These are phyloP conservation scores for Chaetoscypha palmicola DNA, from an alignment of 2,329 filamentous ascomycete species.

Conservation along the genomic window DNA sequence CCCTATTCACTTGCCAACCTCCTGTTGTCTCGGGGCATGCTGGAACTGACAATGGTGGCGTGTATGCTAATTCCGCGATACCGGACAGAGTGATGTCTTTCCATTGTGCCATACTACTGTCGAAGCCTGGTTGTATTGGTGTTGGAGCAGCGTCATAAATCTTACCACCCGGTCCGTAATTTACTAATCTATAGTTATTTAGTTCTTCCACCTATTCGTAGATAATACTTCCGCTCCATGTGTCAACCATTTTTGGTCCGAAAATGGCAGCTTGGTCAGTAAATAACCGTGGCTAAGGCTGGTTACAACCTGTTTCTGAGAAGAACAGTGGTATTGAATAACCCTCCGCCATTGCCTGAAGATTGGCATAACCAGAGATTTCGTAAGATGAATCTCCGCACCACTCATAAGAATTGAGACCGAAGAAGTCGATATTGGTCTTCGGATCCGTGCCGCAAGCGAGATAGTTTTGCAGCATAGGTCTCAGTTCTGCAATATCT, in stretches of 20 bases:
- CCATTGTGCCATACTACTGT: constrained; percentile 71
- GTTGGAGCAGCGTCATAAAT: constrained; percentile 54
- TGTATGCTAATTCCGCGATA: constrained; percentile 57
- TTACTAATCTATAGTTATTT: constrained; percentile 76
- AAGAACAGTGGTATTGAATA: constrained; percentile 75
- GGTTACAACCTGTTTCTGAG: constrained; percentile 81
- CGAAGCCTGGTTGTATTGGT: constrained; percentile 68
- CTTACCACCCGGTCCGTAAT: constrained; percentile 56
- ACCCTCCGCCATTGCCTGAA: constrained; percentile 57
- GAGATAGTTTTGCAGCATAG: constrained; percentile 64
- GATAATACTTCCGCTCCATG: constrained; percentile 70
- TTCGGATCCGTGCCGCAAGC: constrained; percentile 61
- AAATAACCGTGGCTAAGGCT: constrained; percentile 52
- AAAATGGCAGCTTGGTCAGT: constrained; percentile 72
- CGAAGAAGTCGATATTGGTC: constrained; percentile 57
- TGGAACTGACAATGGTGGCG: constrained; percentile 52
- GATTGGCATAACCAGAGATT: constrained; percentile 57
- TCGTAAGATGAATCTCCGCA: constrained; percentile 51
- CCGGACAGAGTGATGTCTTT: constrained; percentile 58
- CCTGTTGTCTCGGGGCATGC: constrained; percentile 64
- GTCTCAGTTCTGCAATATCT: constrained; percentile 61
- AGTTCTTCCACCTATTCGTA: constrained; percentile 87
- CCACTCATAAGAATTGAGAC: constrained; percentile 61
- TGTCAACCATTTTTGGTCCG: constrained; percentile 61
- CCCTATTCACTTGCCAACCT: constrained; percentile 66